phyloP scores from a whole-genome alignment of 495 filamentous ascomycete species.

The Xylaria telfairii region DNA sequence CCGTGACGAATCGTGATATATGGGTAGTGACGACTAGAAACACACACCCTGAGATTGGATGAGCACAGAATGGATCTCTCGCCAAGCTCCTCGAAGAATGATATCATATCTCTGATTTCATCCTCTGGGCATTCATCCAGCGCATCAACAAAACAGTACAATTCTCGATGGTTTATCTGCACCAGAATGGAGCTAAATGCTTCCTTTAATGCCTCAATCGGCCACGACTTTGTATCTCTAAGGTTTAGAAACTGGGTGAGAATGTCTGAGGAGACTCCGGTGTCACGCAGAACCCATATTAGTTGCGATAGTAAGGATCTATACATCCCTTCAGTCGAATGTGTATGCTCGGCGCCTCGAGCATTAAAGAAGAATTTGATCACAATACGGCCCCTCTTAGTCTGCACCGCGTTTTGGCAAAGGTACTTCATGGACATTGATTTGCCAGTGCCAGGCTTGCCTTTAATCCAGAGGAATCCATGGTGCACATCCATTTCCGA shows the following conservation, averaged over 20 bases:
- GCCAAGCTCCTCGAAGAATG: slow-evolving; percentile 42
- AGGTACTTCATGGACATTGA: slow-evolving; percentile 60
- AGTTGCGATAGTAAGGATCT: slow-evolving; percentile 54
- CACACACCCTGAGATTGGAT: slow-evolving; percentile 35
- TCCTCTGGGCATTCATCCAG: slow-evolving; percentile 50
- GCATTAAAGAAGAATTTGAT: slow-evolving; percentile 62
- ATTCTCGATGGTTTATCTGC: slow-evolving; percentile 25
- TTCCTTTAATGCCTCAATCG: slow-evolving; percentile 34
- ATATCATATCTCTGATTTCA: slow-evolving; percentile 45
- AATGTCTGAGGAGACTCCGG: slow-evolving; percentile 35
- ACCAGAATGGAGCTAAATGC: slow-evolving; percentile 39
- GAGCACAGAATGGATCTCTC: slow-evolving; percentile 14
- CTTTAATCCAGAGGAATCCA: slow-evolving; percentile 61
- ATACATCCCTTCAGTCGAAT: slow-evolving; percentile 49
- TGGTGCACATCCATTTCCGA: slow-evolving; percentile 40
- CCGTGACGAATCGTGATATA: slow-evolving; percentile 31
- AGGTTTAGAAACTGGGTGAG: slow-evolving; percentile 6
- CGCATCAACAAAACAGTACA: slow-evolving; percentile 51
- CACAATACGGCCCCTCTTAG: slow-evolving; percentile 17
- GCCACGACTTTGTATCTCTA: slow-evolving; percentile 1
- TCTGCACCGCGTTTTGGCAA: slow-evolving; percentile 32
- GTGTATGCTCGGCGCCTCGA: slow-evolving; percentile 30
- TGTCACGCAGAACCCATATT: slow-evolving; percentile 32
- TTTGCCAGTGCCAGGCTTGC: slow-evolving; percentile 62
- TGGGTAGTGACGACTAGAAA: slow-evolving; percentile 47